Evolutionary conservation across 208 protist genomes (phyloP).

Genomic region (Trichomonas vaginalis): DNA sequence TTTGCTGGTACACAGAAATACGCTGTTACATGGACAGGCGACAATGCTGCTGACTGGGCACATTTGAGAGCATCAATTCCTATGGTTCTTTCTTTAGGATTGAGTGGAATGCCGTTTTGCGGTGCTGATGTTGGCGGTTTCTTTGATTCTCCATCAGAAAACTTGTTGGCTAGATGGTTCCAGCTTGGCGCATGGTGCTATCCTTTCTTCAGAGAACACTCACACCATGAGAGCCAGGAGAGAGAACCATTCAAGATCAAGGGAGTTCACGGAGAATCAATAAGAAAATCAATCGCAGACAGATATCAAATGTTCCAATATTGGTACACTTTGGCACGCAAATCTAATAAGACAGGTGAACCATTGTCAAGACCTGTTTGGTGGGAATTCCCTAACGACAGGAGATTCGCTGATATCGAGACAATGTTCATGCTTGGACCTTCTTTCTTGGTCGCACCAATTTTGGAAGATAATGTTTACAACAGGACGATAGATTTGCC

Average conservation of each 20-base stretch:
- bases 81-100: conserved; percentile 74
- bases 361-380: conserved; percentile 74
- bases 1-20: conserved; percentile 87
- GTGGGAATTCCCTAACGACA: conserved; percentile 64
- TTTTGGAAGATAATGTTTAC: conserved; percentile 1
- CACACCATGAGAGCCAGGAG: conserved; percentile 76
- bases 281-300: conserved; percentile 31
- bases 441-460: conserved; percentile 54
- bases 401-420: conserved; percentile 47
- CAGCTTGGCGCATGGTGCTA: conserved; percentile 67
- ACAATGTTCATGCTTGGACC: conserved; percentile 66
- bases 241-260: conserved; percentile 84
- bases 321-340: conserved; percentile 78
- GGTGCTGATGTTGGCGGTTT: conserved; percentile 93
- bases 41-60: conserved; percentile 81
- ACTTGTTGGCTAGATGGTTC: conserved; percentile 89
- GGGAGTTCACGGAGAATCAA: conserved; percentile 34
- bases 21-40: conserved; percentile 87
- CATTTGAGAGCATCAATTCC: conserved; percentile 72
- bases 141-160: conserved; percentile 70
- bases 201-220: conserved; percentile 89
- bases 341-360: conserved; percentile 53
- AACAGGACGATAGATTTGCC: conserved; percentile 59
- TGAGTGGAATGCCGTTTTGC: conserved; percentile 75
- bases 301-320: conserved; percentile 76